Evolutionary conservation across 2,329 filamentous ascomycete species (phyloP), one percentile per base, ranked within the genome.

Genomic region (Dendrostoma leiphaemia): DNA sequence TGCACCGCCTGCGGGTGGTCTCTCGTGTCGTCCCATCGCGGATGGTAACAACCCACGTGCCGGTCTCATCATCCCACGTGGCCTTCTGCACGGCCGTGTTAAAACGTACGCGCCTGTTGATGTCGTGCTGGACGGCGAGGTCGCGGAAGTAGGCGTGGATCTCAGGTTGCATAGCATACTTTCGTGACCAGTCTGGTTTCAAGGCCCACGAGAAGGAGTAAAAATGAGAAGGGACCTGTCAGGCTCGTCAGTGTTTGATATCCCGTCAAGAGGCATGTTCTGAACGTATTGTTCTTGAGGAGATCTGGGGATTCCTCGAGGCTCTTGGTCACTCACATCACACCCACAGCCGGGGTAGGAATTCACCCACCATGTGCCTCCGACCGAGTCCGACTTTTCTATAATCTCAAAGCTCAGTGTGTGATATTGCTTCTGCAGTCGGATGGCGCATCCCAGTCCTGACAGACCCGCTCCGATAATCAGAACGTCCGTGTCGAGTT

Each of bases 21-120:
- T 40, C 19, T 13, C 47, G 17, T 9, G 47, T 49, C 12, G 6
- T 12, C 8, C 21, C n/a, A 17, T 41, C 34, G 12, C 13, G 23
- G 7, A 41, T 1, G 7, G 32, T 37, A 34, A 49, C 47, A 17
- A 23, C 8, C 71, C 72, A 74, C 5, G 67, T 61, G 2, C 66
- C 65, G 6, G 56, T 60, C 4, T 61, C 48, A 47, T 72, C 71
- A 47, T 72, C 63, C 73, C 73, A 76, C 0, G 31, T 54, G 3
- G 67, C 70, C 43, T 63, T 66, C 34, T 68, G 63, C 1, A 75
- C 69, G 35, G 67, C 63, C 4, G 67, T 67, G 31, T 69, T 64
- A 28, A 74, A 67, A 38, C 67, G 66, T 15, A 75, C 63, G 48
- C 71, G 70, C 43, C 69, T 66, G 29, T 69, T 60, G 17, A 69